Base-by-base conservation (phyloP, 352 stramenopile species). In the Peronospora farinosa region DNA sequence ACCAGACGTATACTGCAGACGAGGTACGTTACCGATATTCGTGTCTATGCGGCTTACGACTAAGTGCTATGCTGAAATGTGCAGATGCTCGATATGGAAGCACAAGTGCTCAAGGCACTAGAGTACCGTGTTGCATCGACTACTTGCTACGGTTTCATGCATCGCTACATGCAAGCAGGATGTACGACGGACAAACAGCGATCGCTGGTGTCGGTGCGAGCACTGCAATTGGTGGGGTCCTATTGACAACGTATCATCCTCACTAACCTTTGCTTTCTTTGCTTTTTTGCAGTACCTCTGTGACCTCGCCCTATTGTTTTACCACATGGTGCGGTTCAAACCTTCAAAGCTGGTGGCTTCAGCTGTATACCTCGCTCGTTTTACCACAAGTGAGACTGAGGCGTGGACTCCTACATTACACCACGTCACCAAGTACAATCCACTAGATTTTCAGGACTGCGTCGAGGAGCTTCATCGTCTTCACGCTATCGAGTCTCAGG, bases 1-100 rank as follows among this genome's bases (percentile, higher is more conserved):
- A 98, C 64, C 78, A 96, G 57, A 96, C 95, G 13, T 98, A 98
- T 67, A 95, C 80, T 15, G 64, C 72, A 5, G 72, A 87, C 40
- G 72, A 89, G 77, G 78, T 89, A 59, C 2, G 61, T 55, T 23
- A 13, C 4, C 12, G 16, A 30, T 25, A 23, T 45, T 12, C 39
- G 7, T 51, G 1, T 33, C 21, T 41, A 5, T 15, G n/a, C n/a
- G 3, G 7, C 15, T 36, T 46, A n/a, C 17, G 25, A 25, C 31
- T 62, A 10, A 60, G 40, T 57, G 5, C 15, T 46, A 19, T 44
- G 30, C 0, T 57, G 25, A 37, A 46, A 10, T 9, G 6, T 43
- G 10, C 19, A 89, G 75, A 92, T 92, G 81, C 69, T 92, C 1
- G 64, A 87, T 40, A 92, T 92, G 81, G 81, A 92, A 55, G 57